Evolutionary conservation across 495 filamentous ascomycete genomes (phyloP).

Genomic region (Thozetella sp.): DNA sequence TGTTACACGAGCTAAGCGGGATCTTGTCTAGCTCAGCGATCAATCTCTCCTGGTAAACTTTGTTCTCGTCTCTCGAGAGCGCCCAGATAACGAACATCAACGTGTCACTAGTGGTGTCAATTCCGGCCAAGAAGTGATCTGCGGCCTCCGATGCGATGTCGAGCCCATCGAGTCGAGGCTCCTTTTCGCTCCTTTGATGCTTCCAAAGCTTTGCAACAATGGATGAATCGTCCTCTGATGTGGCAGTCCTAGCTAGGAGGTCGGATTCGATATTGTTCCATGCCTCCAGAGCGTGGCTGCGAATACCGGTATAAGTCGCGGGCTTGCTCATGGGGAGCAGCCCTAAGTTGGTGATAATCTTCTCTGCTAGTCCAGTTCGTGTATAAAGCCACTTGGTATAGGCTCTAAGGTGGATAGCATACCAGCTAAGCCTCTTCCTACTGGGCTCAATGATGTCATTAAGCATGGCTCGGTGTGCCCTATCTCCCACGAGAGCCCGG

Average conservation of each 20-base stretch:
- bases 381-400: background rate
- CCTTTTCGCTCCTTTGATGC: background rate
- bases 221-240: background rate
- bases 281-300: background rate
- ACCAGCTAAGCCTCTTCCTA: constrained; percentile 1
- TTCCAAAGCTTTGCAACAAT: background rate
- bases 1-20: constrained; percentile 40
- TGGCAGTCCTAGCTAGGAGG: background rate
- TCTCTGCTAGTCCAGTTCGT: background rate
- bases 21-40: constrained; percentile 55
- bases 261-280: background rate
- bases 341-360: background rate
- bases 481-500: background rate
- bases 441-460: background rate
- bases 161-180: background rate
- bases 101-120: constrained; percentile 53
- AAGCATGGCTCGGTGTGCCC: background rate
- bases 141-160: background rate
- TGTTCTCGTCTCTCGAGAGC: constrained; percentile 45
- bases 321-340: background rate
- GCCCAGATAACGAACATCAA: constrained; percentile 48
- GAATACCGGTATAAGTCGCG: background rate
- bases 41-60: constrained; percentile 45
- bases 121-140: constrained; percentile 43
- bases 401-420: background rate